Evolutionary conservation across 305 asterid species (phyloP).

Genomic region (Fraxinus sp.): DNA sequence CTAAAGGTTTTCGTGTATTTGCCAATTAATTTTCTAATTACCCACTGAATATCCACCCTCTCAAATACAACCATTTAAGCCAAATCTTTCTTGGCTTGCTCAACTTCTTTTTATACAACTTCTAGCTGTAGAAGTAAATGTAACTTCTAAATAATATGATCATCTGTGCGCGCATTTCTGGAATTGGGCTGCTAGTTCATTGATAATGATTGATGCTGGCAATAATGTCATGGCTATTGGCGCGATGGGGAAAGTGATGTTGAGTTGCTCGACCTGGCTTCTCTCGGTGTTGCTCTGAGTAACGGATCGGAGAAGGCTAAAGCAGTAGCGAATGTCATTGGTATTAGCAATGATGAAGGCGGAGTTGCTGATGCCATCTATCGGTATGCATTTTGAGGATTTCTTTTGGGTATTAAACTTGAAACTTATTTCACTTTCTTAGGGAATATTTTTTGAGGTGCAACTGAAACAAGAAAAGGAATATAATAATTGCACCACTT

Average conservation of each 20-base stretch:
- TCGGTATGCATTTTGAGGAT: slow-evolving; percentile 69
- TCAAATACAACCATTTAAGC: background rate
- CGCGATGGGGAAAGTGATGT: slow-evolving; percentile 94
- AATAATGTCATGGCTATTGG: slow-evolving; percentile 83
- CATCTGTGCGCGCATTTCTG: background rate
- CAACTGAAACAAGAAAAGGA: background rate
- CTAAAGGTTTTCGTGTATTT: background rate
- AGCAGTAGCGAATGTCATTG: slow-evolving; percentile 77
- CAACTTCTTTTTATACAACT: background rate
- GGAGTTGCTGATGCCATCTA: slow-evolving; percentile 97
- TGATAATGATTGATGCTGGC: background rate
- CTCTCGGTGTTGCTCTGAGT: slow-evolving; percentile 80
- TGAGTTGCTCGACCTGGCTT: slow-evolving; percentile 88
- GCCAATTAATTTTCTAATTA: background rate
- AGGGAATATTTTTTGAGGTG: background rate
- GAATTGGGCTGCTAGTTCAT: background rate
- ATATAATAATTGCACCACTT: background rate
- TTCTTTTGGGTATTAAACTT: background rate
- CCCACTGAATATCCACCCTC: background rate
- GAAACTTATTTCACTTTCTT: background rate
- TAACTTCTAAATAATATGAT: too few relatives aligned
- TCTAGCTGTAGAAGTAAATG: background rate
- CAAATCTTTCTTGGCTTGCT: background rate
- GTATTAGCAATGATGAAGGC: slow-evolving; percentile 86
- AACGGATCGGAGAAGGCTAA: slow-evolving; percentile 91